Evolutionary conservation across 73 alveolate genomes (phyloP).

Genomic region (Paramecium primaurelia): DNA sequence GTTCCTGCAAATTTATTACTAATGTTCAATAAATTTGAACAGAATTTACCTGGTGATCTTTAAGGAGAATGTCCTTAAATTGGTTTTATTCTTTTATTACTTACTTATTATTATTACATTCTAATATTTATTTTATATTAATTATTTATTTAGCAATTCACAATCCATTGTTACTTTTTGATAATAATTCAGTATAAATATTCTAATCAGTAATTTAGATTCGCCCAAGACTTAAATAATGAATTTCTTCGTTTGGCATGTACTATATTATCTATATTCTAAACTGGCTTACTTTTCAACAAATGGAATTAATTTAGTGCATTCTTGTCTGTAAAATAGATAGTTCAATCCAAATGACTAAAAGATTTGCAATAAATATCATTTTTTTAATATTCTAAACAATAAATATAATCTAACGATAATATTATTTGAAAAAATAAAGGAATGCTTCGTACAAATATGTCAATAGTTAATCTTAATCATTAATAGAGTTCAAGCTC

Average conservation of each 20-base stretch:
- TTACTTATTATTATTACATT: neutral
- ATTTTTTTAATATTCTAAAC: neutral
- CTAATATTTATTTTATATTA: neutral
- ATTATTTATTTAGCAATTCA: too few relatives aligned
- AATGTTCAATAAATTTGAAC: slow-evolving; percentile 54
- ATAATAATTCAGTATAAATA: neutral
- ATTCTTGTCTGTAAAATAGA: neutral
- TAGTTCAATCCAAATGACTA: neutral
- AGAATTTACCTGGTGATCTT: slow-evolving; percentile 44
- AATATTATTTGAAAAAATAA: neutral
- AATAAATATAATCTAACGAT: neutral
- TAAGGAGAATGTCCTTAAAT: slow-evolving; percentile 41
- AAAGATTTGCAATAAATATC: neutral
- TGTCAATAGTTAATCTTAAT: slow-evolving; percentile 12
- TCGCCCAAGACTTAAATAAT: neutral
- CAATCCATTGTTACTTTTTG: neutral
- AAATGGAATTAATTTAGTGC: neutral
- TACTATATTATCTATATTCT: too few relatives aligned
- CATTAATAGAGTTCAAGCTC: slow-evolving; percentile 38
- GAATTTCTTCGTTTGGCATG: neutral
- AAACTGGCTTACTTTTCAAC: neutral
- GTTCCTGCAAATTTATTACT: slow-evolving; percentile 60
- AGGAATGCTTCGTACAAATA: slow-evolving; percentile 14
- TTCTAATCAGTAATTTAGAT: neutral
- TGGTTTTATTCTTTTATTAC: neutral